phyloP scores from a whole-genome alignment of 768 basidiomycete species.

The Hygrophoropsis aurantiaca region DNA sequence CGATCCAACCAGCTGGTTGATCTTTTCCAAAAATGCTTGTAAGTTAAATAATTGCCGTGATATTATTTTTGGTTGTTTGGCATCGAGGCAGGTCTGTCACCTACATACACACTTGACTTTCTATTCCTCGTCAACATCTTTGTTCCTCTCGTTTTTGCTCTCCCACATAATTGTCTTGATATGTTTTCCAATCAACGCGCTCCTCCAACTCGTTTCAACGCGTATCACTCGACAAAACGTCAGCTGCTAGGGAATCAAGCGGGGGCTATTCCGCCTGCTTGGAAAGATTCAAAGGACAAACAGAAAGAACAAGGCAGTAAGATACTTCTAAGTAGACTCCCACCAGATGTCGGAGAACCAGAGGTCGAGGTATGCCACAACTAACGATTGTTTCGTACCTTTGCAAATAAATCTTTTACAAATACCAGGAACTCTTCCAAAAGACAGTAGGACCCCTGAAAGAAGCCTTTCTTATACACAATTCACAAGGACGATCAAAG shows the following conservation, averaged over 20 bases:
- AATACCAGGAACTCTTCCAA: constrained; percentile 65
- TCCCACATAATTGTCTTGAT: background rate
- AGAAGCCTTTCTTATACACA: constrained; percentile 72
- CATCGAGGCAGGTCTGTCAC: no score
- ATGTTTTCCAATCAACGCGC: constrained; percentile 10
- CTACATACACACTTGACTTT: no score
- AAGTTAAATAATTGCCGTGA: no score
- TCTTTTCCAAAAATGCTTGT: no score
- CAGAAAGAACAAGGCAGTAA: constrained; percentile 50
- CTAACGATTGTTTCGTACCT: background rate
- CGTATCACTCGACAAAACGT: constrained; percentile 54
- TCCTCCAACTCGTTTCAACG: constrained; percentile 37
- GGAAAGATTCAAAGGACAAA: constrained; percentile 46
- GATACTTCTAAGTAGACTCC: constrained; percentile 65
- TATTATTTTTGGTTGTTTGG: no score
- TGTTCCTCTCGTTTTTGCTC: background rate
- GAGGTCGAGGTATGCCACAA: constrained; percentile 60
- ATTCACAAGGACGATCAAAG: constrained; percentile 71
- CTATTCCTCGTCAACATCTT: background rate
- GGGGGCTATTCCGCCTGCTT: constrained; percentile 58
- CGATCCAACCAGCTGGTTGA: no score
- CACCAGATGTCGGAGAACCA: constrained; percentile 64
- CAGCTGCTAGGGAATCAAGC: constrained; percentile 59
- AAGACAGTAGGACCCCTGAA: constrained; percentile 76
- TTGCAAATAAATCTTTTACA: constrained; percentile 2